Conservation (phyloP, 108 stramenopile genomes). For the Nannochloropsis salina region DNA sequence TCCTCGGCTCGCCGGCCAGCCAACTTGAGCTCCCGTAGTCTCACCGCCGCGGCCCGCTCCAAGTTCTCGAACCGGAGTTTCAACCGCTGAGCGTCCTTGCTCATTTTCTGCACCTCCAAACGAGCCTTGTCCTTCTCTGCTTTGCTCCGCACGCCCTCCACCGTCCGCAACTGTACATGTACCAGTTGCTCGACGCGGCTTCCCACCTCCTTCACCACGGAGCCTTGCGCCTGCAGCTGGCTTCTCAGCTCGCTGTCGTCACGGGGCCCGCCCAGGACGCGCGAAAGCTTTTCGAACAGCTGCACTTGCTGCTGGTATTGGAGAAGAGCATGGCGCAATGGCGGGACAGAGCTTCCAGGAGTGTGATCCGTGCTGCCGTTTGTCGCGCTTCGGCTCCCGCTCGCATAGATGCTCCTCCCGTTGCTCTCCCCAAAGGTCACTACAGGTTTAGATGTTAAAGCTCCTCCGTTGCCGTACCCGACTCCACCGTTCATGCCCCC, state of each 20-base stretch:
- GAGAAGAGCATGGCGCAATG: background rate
- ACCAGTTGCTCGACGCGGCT: background rate
- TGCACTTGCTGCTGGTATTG: slow-evolving; percentile 13
- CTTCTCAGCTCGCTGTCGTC: background rate
- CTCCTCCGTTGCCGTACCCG: background rate
- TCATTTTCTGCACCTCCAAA: slow-evolving; percentile 10
- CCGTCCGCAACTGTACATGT: background rate
- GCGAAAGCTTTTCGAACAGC: background rate
- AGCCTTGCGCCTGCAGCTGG: background rate
- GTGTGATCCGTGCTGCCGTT: background rate
- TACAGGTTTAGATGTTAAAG: background rate
- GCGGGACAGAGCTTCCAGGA: background rate
- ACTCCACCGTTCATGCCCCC: background rate
- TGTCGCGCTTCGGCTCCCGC: background rate
- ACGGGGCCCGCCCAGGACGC: background rate
- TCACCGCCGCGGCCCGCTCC: background rate
- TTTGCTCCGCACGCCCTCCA: background rate
- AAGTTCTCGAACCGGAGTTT: background rate
- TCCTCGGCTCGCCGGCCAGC: background rate
- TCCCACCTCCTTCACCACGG: background rate
- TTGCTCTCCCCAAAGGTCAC: background rate
- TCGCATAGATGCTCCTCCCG: background rate
- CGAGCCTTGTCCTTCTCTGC: background rate
- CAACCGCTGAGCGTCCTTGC: slow-evolving; percentile 7
- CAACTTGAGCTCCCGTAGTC: slow-evolving; percentile 5